phyloP scores from a whole-genome alignment of 129 eudicot species.

The Gnaphalium uliginosum region DNA sequence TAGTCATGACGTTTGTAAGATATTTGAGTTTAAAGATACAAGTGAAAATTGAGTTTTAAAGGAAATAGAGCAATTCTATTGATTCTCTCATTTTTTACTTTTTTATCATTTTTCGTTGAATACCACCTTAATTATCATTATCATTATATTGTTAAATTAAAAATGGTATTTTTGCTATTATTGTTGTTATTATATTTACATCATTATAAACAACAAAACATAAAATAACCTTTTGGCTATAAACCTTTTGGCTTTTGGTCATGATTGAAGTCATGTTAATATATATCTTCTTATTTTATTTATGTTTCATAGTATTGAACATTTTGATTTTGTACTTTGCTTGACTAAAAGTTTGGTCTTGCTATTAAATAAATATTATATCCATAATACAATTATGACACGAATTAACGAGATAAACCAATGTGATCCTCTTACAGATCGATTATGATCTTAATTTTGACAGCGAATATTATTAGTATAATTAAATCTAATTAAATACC shows the following conservation, averaged over 20 bases:
- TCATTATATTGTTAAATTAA: background rate
- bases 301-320: background rate
- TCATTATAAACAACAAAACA: background rate
- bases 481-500: too few species aligned
- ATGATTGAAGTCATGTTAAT: background rate
- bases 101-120: too few species aligned
- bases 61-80: too few species aligned
- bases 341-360: background rate
- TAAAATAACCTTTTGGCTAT: background rate
- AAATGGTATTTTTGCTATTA: background rate
- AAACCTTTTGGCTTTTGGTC: background rate
- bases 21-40: too few species aligned
- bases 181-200: background rate
- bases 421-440: too few species aligned
- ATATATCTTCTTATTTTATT: background rate
- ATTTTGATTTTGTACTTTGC: background rate
- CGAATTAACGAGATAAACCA: too few species aligned
- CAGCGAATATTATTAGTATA: too few species aligned
- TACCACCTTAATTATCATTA: background rate
- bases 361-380: background rate
- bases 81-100: too few species aligned
- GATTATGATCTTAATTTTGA: too few species aligned
- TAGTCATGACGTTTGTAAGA: too few species aligned
- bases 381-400: background rate
- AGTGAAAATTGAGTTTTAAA: too few species aligned